A percentile compares a stretch with the other conserved stretches of the same genome.
Evolutionary conservation across 208 protist species (phyloP).

Genomic region (Wallacemonas sp.): DNA sequence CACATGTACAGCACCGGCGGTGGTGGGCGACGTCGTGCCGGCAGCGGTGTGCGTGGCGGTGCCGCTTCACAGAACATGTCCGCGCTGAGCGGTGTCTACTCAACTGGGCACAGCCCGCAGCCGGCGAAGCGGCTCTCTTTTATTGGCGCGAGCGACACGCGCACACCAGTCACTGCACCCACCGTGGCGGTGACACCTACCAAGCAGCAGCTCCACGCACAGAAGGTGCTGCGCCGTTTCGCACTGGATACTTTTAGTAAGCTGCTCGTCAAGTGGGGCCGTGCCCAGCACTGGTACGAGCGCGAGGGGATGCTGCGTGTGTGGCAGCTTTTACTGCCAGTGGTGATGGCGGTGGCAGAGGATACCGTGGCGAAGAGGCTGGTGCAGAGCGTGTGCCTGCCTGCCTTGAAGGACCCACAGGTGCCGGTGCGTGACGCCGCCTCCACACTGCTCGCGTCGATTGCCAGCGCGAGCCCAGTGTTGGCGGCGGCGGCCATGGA

Average conservation of each 20-base stretch:
- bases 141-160: background rate
- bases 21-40: background rate
- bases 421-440: conserved; percentile 25
- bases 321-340: conserved; percentile 49
- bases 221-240: conserved; percentile 4
- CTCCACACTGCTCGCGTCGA: conserved; percentile 20
- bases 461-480: conserved; percentile 17
- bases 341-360: conserved; percentile 50
- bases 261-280: conserved; percentile 6
- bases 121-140: conserved; percentile 5
- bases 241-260: conserved; percentile 1
- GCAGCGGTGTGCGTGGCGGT: background rate
- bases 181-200: background rate
- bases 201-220: background rate
- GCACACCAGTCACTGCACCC: background rate
- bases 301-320: conserved; percentile 27
- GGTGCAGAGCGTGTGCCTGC: conserved; percentile 15
- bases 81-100: background rate
- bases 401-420: conserved; percentile 24
- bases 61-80: background rate
- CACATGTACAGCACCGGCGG: background rate
- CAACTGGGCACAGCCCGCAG: background rate
- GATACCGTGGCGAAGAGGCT: conserved; percentile 10
- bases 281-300: conserved; percentile 16
- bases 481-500: conserved; percentile 26